These are phyloP conservation scores for Eucalyptus microcorys DNA, from an alignment of 345 rosid species.

Conservation along the genomic window DNA sequence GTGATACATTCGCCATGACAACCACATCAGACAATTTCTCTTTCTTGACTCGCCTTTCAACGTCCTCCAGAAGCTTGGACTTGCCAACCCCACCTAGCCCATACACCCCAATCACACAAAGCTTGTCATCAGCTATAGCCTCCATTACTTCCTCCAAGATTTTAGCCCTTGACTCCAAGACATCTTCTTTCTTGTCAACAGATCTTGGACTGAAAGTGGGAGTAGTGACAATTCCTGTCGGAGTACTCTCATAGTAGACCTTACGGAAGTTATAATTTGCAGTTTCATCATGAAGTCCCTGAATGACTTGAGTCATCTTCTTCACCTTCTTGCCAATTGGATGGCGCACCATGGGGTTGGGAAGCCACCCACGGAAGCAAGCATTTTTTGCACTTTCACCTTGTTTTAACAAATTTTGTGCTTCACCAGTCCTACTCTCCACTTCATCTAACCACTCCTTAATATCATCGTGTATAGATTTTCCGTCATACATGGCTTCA, in stretches of 20 bases:
- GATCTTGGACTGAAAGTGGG: accelerated
- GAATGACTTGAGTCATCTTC: no score
- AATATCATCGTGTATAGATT: accelerated
- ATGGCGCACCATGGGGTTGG: neutral
- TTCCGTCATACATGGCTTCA: neutral
- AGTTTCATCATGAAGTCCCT: no score
- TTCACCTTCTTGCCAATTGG: neutral
- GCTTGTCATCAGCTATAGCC: neutral
- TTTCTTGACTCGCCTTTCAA: neutral
- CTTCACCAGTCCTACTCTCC: accelerated
- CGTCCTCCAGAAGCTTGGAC: neutral
- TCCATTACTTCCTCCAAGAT: neutral
- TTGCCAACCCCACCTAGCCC: neutral
- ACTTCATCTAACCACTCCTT: accelerated
- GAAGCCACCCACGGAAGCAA: neutral
- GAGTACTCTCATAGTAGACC: no score
- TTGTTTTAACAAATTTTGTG: neutral
- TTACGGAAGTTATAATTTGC: no score
- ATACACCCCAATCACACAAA: neutral
- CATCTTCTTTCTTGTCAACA: no score
- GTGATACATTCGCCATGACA: neutral
- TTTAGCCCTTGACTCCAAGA: neutral
- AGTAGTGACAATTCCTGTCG: accelerated
- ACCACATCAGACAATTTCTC: neutral
- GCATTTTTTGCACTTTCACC: neutral